Evolutionary conservation across 1,139 yeast species (phyloP), one percentile per base, ranked within the genome.

Genomic region (Yarrowia galli): DNA sequence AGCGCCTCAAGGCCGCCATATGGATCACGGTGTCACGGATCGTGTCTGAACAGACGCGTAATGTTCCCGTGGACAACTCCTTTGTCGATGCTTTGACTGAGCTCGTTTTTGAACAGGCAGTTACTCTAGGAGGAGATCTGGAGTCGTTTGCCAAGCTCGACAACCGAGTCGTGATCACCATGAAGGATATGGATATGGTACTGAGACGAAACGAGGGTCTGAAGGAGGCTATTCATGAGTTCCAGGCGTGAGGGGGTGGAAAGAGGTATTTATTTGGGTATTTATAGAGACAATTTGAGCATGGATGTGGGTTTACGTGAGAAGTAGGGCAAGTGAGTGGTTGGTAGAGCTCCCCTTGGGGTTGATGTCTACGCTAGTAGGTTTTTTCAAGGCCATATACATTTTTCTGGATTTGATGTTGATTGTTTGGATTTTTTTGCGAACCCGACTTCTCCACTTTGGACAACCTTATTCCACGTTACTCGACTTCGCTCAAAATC

Each of bases 81-180:
- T 76, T 74, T 67, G 71, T 71, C 3, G 77, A 78, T 13, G 73
- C 75, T 6, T 67, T 76, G 25, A 74, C 79, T 0, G 77, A 77
- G 43, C 70, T 76, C 28, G 77, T 76, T 13, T 76, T 74, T 65
- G 71, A 73, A 22, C 78, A 76, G 68, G 73, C 75, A 70, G 75
- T 74, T 9, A 69, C 72, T 1, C 70, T 74, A 16, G 76, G 76
- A 18, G 68, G 68, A 15, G 77, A 75, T 65, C 68, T 75, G 60
- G 77, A 75, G 67, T 68, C 72, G 43, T 75, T 75, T 69, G 74
- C 77, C n/a, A 70, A 73, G 73, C 71, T 67, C 49, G 74, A 63
- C 25, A 23, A 51, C 5, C 49, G 43, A 22, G 25, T 49, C 3
- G 71, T 72, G 10, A 69, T 76, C 13, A 72, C 70, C 45, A 68